These are phyloP conservation scores for Coniella lustricola DNA, from an alignment of 2,329 filamentous ascomycete genomes.

Conservation along the genomic window DNA sequence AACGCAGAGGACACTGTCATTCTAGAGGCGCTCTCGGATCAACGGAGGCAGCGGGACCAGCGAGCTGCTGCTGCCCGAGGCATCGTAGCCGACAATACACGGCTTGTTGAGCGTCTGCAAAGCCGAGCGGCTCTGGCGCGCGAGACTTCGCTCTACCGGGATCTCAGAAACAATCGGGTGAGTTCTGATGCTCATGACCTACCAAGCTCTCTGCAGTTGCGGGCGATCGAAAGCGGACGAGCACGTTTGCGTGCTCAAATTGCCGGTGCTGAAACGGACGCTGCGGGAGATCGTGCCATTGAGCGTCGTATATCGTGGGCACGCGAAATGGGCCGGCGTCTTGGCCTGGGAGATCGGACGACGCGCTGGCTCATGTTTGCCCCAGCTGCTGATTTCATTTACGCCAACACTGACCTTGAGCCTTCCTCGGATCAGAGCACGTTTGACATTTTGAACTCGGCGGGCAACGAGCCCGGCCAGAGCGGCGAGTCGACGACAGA, in stretches of 20 bases:
- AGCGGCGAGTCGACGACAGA: constrained; percentile 7
- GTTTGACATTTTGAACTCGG: constrained; percentile 4
- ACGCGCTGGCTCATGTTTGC: too few species aligned
- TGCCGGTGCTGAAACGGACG: constrained; percentile 7
- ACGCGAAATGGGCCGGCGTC: too few species aligned
- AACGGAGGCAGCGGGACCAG: constrained; percentile 44
- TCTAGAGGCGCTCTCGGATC: constrained; percentile 48
- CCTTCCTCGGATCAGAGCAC: constrained; percentile 9
- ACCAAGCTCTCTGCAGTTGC: too few species aligned
- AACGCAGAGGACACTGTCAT: constrained; percentile 49
- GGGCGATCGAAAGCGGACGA: too few species aligned
- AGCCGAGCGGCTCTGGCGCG: neutral
- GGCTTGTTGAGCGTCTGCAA: constrained; percentile 13
- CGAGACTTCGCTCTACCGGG: neutral
- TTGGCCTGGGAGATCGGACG: too few species aligned
- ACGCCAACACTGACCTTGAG: constrained; percentile 10
- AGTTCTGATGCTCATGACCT: neutral
- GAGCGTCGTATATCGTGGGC: too few species aligned
- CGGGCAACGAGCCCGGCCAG: constrained; percentile 5
- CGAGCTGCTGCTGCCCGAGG: constrained; percentile 18
- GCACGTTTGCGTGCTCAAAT: neutral
- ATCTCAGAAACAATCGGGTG: neutral
- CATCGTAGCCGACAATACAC: neutral
- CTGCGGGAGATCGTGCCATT: too few species aligned
- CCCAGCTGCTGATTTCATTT: neutral